Percentiles rank a stretch among this genome's conserved stretches.
Evolutionary conservation across 73 alveolate species (phyloP).

Genomic region (Paramecium sexaurelia): DNA sequence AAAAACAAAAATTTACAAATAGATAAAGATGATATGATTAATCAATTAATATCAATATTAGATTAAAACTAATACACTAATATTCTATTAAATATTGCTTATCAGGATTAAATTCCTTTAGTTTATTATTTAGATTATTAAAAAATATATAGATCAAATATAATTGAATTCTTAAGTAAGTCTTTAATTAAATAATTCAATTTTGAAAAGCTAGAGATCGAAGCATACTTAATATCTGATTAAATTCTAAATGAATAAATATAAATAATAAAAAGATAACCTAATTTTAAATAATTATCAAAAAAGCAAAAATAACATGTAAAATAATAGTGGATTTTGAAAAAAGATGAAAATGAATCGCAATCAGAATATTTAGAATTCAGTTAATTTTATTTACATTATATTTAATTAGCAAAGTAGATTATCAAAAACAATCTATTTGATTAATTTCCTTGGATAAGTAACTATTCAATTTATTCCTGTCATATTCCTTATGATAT

Average conservation of each 20-base stretch:
- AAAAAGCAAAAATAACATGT: not conserved
- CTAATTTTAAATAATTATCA: not conserved
- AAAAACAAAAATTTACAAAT: not conserved
- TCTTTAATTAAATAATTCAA: not conserved
- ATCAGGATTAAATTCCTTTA: not conserved
- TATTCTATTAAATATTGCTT: not conserved
- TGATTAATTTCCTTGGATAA: not conserved
- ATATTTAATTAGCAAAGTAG: not conserved
- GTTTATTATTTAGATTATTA: not conserved
- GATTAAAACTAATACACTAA: not conserved
- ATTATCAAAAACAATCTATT: not conserved
- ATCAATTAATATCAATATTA: not conserved
- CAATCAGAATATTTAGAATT: not conserved
- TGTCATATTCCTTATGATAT: not conserved
- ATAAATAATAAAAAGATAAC: not conserved
- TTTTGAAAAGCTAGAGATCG: not conserved
- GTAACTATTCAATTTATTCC: not conserved
- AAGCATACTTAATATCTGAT: not conserved
- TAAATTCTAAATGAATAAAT: not conserved
- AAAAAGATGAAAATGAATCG: not conserved
- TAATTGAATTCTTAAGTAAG: not conserved
- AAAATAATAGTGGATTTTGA: not conserved
- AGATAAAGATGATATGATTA: not conserved
- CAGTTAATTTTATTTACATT: not conserved
- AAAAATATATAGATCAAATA: not conserved